Evolutionary conservation across 1,284 basidiomycete species (phyloP), one percentile per base, ranked within the genome.

Genomic region (Sparassis latifolia): DNA sequence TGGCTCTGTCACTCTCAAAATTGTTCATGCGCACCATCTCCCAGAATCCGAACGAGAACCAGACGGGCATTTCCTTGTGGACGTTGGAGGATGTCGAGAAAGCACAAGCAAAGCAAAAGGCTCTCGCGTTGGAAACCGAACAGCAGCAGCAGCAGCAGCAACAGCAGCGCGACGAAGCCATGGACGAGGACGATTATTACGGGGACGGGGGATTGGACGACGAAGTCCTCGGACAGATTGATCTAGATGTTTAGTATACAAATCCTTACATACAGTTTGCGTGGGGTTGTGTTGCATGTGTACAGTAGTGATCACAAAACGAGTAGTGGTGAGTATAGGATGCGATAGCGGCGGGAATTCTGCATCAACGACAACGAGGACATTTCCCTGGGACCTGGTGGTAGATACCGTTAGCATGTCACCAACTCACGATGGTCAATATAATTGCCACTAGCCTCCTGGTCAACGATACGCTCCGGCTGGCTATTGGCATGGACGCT

Each of bases 1-100:
- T 99, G 92, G 96, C 96, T 5, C 75, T 99, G 53, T 93, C 93
- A 3, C 77, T 98, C 53, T 94, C 93, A 51, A 97, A 98, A 71
- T 75, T 94, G 44, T 99, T 99, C 71, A 95, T 99, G 81, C 83
- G 97, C 4, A 89, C 90, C 38, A 99, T 99, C 66, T 97, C 95
- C 6, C 97, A 99, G 69, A 95, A 94, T 59, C 91, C 89, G 47
- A 92, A 94, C 57, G 92, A 96, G 67, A 93, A 93, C 57, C 86
- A 95, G 71, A 97, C 94, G 5, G 94, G 95, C 0, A 78, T 99
- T 45, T 95, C 91, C 40, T 73, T 98, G 42, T 99, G 97, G 97
- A 94, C 92, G 35, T 66, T 95, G 5, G 86, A 87, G 59, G 90
- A 97, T 63, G 77, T 97, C 35, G 77, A 89, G 60, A 83, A 80